These are phyloP conservation scores for Sugiyamaella smithiae DNA, from an alignment of 805 yeast species.

Conservation along the genomic window DNA sequence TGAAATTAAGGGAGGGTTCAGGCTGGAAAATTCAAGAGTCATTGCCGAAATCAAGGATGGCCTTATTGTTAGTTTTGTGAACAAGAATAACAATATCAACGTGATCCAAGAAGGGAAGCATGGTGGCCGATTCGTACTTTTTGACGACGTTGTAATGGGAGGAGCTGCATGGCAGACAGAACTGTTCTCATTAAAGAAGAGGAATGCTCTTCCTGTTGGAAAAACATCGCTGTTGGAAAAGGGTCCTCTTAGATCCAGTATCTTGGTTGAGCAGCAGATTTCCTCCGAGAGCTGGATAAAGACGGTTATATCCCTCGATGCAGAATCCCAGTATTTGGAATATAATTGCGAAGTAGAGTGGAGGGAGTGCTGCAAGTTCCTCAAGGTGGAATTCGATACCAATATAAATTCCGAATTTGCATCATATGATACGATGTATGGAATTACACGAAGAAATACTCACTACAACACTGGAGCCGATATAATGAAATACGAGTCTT, in stretches of 20 bases:
- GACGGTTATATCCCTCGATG: too few relatives aligned
- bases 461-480: conserved; percentile 86
- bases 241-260: too few relatives aligned
- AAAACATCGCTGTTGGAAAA: not conserved
- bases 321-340: too few relatives aligned
- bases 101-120: too few relatives aligned
- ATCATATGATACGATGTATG: conserved; percentile 79
- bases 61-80: too few relatives aligned
- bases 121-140: too few relatives aligned
- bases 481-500: conserved; percentile 80
- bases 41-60: too few relatives aligned
- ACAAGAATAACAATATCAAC: too few relatives aligned
- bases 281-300: not conserved
- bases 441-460: conserved; percentile 75
- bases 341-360: conserved; percentile 44
- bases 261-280: conserved; percentile 2
- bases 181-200: conserved; percentile 64
- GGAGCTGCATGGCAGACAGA: conserved; percentile 92
- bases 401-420: conserved; percentile 65
- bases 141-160: conserved; percentile 71
- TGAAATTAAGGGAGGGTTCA: too few relatives aligned
- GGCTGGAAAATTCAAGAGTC: too few relatives aligned
- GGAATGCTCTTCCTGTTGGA: conserved; percentile 18
- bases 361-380: conserved; percentile 61
- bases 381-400: conserved; percentile 84